These are phyloP conservation scores for Nannochloropsis oceanica DNA, from an alignment of 108 stramenopile species.

Conservation along the genomic window DNA sequence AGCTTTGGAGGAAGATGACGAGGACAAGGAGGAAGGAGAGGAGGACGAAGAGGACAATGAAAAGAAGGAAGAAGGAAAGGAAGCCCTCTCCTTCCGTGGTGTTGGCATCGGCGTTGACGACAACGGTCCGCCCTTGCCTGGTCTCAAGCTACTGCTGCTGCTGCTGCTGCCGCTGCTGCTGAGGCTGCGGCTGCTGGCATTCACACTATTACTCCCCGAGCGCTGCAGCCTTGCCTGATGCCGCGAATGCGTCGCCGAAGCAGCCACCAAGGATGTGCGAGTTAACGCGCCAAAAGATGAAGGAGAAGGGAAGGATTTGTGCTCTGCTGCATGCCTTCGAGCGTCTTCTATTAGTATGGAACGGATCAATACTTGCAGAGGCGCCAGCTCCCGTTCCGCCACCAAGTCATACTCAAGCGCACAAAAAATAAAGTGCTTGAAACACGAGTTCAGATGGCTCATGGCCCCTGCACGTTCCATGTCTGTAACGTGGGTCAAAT, in stretches of 20 bases:
- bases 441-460: constrained; percentile 47
- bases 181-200: background rate
- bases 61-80: background rate
- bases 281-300: background rate
- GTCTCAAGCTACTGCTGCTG: background rate
- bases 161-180: background rate
- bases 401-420: constrained; percentile 40
- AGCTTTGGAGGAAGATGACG: background rate
- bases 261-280: background rate
- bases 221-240: background rate
- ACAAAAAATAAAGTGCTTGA: constrained; percentile 51
- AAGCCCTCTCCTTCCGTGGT: background rate
- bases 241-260: background rate
- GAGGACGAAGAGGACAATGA: background rate
- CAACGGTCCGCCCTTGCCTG: background rate
- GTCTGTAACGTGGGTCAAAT: constrained; percentile 32
- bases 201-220: background rate
- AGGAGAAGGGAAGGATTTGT: background rate
- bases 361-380: constrained; percentile 25
- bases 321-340: background rate
- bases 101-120: background rate
- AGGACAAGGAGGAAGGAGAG: background rate
- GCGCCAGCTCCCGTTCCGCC: constrained; percentile 25
- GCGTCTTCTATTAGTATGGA: constrained; percentile 5
- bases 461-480: constrained; percentile 39